A percentile compares a stretch with the other conserved stretches of the same genome.
phyloP scores from a whole-genome alignment of 192 early-diverging fungal species.

The Umbelopsis sp. region DNA sequence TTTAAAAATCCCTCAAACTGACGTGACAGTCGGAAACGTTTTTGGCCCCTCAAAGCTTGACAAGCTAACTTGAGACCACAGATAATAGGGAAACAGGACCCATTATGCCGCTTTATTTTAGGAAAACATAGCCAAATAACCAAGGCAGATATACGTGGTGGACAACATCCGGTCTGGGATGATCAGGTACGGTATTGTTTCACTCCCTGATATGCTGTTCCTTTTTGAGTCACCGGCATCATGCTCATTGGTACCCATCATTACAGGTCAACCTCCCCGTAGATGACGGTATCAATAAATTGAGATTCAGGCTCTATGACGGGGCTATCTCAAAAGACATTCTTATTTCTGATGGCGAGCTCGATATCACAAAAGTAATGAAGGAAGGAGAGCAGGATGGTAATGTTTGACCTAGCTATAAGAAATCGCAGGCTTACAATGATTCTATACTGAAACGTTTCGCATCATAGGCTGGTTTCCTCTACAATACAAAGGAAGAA shows the following conservation, averaged over 20 bases:
- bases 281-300: conserved; percentile 43
- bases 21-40: too few relatives aligned
- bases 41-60: neutral
- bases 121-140: conserved; percentile 44
- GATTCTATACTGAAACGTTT: neutral
- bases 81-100: conserved; percentile 58
- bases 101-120: conserved; percentile 52
- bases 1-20: too few relatives aligned
- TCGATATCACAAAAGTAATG: conserved; percentile 53
- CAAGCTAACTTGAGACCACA: neutral
- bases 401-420: conserved; percentile 12
- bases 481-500: conserved; percentile 42
- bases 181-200: conserved; percentile 46
- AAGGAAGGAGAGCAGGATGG: conserved; percentile 56
- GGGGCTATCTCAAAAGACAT: conserved; percentile 54
- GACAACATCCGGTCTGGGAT: conserved; percentile 60
- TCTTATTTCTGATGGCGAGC: conserved; percentile 49
- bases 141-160: conserved; percentile 53
- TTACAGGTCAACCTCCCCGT: conserved; percentile 47
- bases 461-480: conserved; percentile 48
- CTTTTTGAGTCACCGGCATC: neutral
- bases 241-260: neutral
- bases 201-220: neutral
- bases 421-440: too few relatives aligned
- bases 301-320: conserved; percentile 44